Percentiles rank a stretch among this genome's conserved stretches.
Conservation (phyloP, 768 basidiomycete genomes). For the Suillus hirtellus region DNA sequence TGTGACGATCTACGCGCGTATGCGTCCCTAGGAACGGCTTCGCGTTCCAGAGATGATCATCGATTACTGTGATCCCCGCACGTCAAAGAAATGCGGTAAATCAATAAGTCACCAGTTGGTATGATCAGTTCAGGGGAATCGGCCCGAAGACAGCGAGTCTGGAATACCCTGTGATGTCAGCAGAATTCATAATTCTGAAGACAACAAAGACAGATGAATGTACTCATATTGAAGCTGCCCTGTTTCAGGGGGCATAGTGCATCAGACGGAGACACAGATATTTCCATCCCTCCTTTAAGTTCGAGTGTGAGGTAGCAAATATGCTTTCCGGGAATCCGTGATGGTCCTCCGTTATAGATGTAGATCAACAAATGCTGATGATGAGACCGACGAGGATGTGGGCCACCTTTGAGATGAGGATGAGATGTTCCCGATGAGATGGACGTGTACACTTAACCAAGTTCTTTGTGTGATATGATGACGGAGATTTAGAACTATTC, state of each 20-base stretch:
- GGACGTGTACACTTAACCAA: neutral
- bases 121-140: neutral
- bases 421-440: neutral
- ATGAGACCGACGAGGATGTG: neutral
- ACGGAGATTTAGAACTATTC: neutral
- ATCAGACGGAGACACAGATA: neutral
- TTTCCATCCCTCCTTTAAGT: neutral
- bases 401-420: neutral
- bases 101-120: neutral
- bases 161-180: neutral
- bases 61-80: neutral
- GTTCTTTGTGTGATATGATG: neutral
- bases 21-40: neutral
- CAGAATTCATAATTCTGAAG: neutral
- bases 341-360: neutral
- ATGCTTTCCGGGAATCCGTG: neutral
- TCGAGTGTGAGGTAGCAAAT: neutral
- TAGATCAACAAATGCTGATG: neutral
- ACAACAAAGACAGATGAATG: too few species aligned
- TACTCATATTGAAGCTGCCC: neutral
- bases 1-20: neutral
- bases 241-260: neutral
- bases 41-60: neutral
- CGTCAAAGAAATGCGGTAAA: neutral
- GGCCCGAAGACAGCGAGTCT: neutral